Evolutionary conservation across 1,284 basidiomycete species (phyloP), one percentile per base, ranked within the genome.

Genomic region (Ustilago crameri): DNA sequence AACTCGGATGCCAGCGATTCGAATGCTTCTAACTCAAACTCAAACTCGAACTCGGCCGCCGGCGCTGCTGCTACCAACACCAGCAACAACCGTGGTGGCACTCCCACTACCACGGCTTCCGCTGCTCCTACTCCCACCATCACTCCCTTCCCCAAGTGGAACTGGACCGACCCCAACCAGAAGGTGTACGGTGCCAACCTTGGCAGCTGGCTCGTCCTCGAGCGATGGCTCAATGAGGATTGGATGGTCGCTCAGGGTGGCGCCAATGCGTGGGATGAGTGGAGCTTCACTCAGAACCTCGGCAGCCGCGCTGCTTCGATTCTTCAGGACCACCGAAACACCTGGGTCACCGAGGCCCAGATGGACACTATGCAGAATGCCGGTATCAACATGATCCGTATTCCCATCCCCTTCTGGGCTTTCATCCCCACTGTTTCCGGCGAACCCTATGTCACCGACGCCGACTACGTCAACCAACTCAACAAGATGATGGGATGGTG

Each of bases 181-280:
- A 83, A 83, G 58, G 79, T 78, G 18, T 74, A 69, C 46, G 82
- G 82, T 35, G 76, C 74, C 51, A 78, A 74, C 37, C 70, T 83
- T 17, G 82, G 82, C 26, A 79, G 76, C 45, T 81, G 76, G 77
- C 71, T 83, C 45, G 56, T 82, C 10, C 63, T 83, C 34, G 80
- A 82, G 62, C 75, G 82, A 48, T 85, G 85, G 85, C 82, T 85
- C 76, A 60, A 80, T 42, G 84, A 85, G 53, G 82, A 84, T 59
- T 85, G 84, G 84, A 82, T 85, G 67, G 79, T 79, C 43, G 30
- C 72, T 22, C 57, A 72, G 30, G 84, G 76, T 23, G 81, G 83
- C 23, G 9, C 65, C 22, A 73, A 83, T 24, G 69, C 80, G 3
- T 78, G 78, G 71, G 85, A 85, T 63, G 85, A 85, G 74, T 85